Conservation (phyloP, 495 filamentous ascomycete genomes). For the Penicillium daleae region DNA sequence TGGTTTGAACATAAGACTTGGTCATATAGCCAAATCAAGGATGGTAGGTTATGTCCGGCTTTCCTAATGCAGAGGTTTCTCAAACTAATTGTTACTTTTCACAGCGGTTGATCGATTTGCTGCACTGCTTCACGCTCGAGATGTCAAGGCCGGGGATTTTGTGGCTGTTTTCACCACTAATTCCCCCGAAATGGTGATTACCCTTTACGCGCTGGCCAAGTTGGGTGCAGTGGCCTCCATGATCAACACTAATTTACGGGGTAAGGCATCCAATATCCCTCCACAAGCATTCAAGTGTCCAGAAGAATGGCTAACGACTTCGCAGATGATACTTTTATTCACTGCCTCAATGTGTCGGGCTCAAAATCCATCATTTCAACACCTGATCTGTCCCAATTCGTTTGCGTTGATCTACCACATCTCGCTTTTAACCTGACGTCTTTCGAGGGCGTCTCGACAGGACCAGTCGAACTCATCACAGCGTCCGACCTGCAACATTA, state of each 20-base stretch:
- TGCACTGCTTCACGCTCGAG: slow-evolving; percentile 42
- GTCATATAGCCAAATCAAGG: slow-evolving; percentile 54
- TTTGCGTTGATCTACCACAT: slow-evolving; percentile 44
- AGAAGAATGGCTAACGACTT: background rate
- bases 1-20: slow-evolving; percentile 58
- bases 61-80: background rate
- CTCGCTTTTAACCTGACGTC: slow-evolving; percentile 45
- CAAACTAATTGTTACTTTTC: background rate
- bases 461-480: slow-evolving; percentile 53
- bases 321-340: slow-evolving; percentile 65
- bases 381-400: slow-evolving; percentile 47
- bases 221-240: slow-evolving; percentile 85
- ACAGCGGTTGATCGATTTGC: slow-evolving; percentile 52
- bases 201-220: slow-evolving; percentile 79
- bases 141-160: slow-evolving; percentile 43
- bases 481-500: slow-evolving; percentile 45
- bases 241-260: slow-evolving; percentile 88
- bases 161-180: slow-evolving; percentile 63
- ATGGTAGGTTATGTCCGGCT: slow-evolving; percentile 34
- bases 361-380: slow-evolving; percentile 66
- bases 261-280: slow-evolving; percentile 37
- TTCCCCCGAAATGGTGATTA: slow-evolving; percentile 78
- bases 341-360: slow-evolving; percentile 75
- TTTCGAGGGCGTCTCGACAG: slow-evolving; percentile 57
- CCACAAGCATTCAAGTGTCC: background rate